A percentile compares a stretch with the other conserved stretches of the same genome.
phyloP scores from a whole-genome alignment of 176 grass and related monocot species.

The Secale cereale region DNA sequence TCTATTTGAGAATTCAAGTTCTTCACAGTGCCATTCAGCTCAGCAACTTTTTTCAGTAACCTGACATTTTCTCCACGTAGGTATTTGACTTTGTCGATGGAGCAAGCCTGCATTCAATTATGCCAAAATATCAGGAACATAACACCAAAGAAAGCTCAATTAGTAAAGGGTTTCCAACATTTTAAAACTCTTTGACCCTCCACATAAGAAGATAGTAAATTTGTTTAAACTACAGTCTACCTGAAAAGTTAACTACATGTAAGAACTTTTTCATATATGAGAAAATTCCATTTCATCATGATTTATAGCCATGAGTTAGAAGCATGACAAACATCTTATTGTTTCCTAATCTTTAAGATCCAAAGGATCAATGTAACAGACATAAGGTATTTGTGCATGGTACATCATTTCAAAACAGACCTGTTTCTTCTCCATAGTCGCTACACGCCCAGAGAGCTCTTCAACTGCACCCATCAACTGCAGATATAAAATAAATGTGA shows the following conservation, averaged over 20 bases:
- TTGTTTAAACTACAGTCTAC: background rate
- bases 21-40: background rate
- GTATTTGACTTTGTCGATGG: conserved; percentile 19
- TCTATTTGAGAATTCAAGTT: conserved; percentile 34
- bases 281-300: background rate
- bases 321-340: background rate
- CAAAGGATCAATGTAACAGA: background rate
- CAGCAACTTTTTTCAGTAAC: conserved; percentile 27
- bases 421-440: no score
- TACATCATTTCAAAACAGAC: no score
- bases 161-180: background rate
- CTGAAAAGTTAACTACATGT: background rate
- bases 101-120: conserved; percentile 25
- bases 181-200: background rate
- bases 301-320: no score
- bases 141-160: background rate
- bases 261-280: background rate
- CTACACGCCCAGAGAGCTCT: no score
- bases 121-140: background rate
- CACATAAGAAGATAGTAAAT: background rate
- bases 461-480: no score
- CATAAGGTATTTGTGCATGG: background rate
- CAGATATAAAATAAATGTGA: no score
- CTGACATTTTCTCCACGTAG: conserved; percentile 24
- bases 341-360: background rate